Base-by-base conservation (phyloP, 2,329 filamentous ascomycete species). In the Trichophyton mentagrophytes region DNA sequence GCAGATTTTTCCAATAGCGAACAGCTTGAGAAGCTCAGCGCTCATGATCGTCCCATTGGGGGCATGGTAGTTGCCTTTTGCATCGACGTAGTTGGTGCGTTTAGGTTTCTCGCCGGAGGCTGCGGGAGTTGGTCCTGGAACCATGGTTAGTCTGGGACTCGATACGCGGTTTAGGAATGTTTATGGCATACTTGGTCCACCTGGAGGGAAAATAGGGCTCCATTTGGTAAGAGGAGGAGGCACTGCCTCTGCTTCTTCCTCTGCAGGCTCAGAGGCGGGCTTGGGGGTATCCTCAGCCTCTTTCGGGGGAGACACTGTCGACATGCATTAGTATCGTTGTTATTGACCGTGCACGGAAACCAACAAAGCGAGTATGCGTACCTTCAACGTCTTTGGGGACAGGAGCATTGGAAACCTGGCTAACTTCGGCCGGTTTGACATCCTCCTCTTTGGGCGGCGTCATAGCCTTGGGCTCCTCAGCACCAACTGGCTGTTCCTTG, bases 31-130 rank as follows among this genome's bases (percentile, higher is more conserved):
- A 20, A 62, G 61, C 15, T 53, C 17, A 40, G 15, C 6, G 9
- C 56, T 58, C 25, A 65, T 25, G 40, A 61, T 38, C 9, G 40
- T 33, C 5, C 64, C 64, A 36, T 61, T 65, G 3, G 64, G 64
- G 33, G 62, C 56, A 22, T 57, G 36, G 44, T 64, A 65, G 44
- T 60, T 59, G 13, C 44, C 49, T 33, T 38, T 15, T 3, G 20
- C 33, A 3, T 53, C 58, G 30, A 60, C 15, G 15, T 53, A 60
- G 22, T 60, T 60, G 44, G 49, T 55, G 46, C 44, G 51, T 55
- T n/a, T 55, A 55, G 51, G 15, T 6, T 3, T 4, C 15, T 8
- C 30, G n/a, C 8, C 17, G 27, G 51, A 3, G 6, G 22, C 13
- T 9, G 33, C 33, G 15, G 15, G 51, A 20, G 33, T 55, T 33